These are phyloP conservation scores for Naumovozyma dairenensis DNA, from an alignment of 805 yeast genomes.

Conservation along the genomic window DNA sequence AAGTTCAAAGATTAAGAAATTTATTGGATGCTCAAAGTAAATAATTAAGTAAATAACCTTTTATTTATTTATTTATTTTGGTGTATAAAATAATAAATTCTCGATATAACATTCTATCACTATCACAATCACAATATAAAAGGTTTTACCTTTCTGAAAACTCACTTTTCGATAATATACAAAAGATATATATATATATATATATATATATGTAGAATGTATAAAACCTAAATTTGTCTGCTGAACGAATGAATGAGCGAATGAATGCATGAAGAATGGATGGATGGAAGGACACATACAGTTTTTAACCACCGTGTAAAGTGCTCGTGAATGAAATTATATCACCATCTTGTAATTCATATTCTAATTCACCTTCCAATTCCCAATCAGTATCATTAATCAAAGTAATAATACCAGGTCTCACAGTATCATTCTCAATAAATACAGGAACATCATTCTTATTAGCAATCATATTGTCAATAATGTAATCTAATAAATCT, in stretches of 20 bases:
- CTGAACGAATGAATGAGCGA: no score
- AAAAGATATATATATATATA: neutral
- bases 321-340: conserved; percentile 83
- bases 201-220: neutral
- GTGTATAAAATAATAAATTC: no score
- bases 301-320: conserved; percentile 76
- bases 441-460: conserved; percentile 62
- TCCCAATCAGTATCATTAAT: conserved; percentile 98
- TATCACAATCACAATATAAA: no score
- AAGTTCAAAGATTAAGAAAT: conserved; percentile 50
- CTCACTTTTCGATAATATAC: neutral
- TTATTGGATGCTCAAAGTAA: conserved; percentile 27
- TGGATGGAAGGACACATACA: neutral
- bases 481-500: conserved; percentile 49
- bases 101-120: no score
- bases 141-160: neutral
- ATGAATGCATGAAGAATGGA: no score
- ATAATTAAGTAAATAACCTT: neutral
- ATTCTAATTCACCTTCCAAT: conserved; percentile 77
- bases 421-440: conserved; percentile 67
- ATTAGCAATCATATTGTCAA: conserved; percentile 45
- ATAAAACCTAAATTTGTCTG: neutral
- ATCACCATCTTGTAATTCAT: conserved; percentile 68
- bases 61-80: neutral
- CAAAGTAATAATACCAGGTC: conserved; percentile 88